phyloP scores from a whole-genome alignment of 768 basidiomycete species.

The Mycena kentingensis region DNA sequence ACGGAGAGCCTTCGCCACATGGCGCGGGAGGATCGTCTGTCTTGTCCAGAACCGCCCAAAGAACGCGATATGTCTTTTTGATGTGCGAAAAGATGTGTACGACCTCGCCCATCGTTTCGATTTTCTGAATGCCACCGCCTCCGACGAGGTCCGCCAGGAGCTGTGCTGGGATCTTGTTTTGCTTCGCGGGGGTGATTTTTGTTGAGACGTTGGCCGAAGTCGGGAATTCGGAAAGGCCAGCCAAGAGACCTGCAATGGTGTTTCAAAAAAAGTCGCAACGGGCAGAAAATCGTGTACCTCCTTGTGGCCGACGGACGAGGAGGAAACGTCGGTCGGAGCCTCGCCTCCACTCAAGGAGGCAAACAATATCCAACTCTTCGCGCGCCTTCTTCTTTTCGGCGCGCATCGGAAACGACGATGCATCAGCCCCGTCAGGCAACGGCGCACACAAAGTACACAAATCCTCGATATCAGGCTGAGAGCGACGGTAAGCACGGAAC shows the following conservation, averaged over 20 bases:
- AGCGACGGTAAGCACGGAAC: slow-evolving; percentile 2
- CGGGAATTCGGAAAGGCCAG: slow-evolving; percentile 89
- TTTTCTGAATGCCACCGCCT: slow-evolving; percentile 41
- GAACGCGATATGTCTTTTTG: slow-evolving; percentile 77
- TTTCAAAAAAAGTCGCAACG: slow-evolving; percentile 5
- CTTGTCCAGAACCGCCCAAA: slow-evolving; percentile 70
- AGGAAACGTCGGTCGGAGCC: slow-evolving; percentile 58
- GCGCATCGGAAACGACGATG: slow-evolving; percentile 88
- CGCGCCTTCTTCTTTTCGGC: slow-evolving; percentile 78
- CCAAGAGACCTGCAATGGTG: slow-evolving; percentile 74
- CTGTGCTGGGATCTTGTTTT: slow-evolving; percentile 34
- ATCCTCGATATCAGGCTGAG: slow-evolving; percentile 72
- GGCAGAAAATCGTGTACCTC: slow-evolving; percentile 51
- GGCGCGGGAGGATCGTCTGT: slow-evolving; percentile 46
- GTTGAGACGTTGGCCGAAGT: slow-evolving; percentile 56
- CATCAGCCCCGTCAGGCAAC: slow-evolving; percentile 40
- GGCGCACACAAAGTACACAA: slow-evolving; percentile 70
- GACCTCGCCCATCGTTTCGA: slow-evolving; percentile 62
- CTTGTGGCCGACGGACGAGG: slow-evolving; percentile 79
- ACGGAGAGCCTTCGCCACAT: slow-evolving; percentile 21
- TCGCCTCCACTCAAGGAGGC: slow-evolving; percentile 78
- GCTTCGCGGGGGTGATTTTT: slow-evolving; percentile 38
- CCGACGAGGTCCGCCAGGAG: slow-evolving; percentile 44
- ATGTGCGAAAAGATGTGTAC: slow-evolving; percentile 90
- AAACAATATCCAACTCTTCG: slow-evolving; percentile 83